Percentiles rank a stretch among this genome's conserved stretches.
Evolutionary conservation across 2,329 filamentous ascomycete genomes (phyloP).

Genomic region (Aspergillus flavus): DNA sequence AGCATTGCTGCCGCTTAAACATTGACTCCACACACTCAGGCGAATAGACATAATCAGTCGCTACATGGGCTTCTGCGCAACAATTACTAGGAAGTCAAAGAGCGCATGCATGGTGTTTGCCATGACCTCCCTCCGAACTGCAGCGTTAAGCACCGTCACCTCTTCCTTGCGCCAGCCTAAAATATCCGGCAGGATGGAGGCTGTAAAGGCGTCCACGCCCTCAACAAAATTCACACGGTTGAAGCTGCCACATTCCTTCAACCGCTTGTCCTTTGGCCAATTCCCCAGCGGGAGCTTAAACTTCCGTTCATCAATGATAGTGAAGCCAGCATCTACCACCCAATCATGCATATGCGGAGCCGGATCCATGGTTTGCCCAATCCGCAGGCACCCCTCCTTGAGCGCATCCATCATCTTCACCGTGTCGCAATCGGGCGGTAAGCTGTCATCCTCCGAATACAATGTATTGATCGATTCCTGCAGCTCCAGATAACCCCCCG

Average conservation of each 20-base stretch:
- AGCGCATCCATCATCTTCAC: constrained; percentile 20
- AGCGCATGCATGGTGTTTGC: constrained; percentile 17
- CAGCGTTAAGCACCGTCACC: constrained; percentile 15
- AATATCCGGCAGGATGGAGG: constrained; percentile 16
- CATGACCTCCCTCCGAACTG: constrained; percentile 16
- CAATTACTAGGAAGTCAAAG: constrained; percentile 18
- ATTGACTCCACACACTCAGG: neutral
- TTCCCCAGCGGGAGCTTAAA: constrained; percentile 17
- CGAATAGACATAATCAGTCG: neutral
- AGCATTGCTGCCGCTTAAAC: neutral
- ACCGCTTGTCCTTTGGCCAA: constrained; percentile 18
- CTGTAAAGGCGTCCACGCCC: constrained; percentile 21
- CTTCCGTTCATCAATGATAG: constrained; percentile 6
- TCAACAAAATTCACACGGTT: constrained; percentile 20
- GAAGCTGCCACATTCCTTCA: constrained; percentile 21
- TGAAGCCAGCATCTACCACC: constrained; percentile 18
- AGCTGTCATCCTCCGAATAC: constrained; percentile 18
- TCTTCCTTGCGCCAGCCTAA: constrained; percentile 18
- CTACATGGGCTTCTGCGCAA: constrained; percentile 14
- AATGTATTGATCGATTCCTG: constrained; percentile 17
- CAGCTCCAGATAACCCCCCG: constrained; percentile 21
- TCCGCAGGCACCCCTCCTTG: constrained; percentile 13
- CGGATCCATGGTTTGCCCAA: constrained; percentile 21
- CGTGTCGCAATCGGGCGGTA: constrained; percentile 13
- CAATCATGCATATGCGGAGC: constrained; percentile 18